Evolutionary conservation across 1,139 yeast species (phyloP).

Genomic region (Pichiaceae sp.): DNA sequence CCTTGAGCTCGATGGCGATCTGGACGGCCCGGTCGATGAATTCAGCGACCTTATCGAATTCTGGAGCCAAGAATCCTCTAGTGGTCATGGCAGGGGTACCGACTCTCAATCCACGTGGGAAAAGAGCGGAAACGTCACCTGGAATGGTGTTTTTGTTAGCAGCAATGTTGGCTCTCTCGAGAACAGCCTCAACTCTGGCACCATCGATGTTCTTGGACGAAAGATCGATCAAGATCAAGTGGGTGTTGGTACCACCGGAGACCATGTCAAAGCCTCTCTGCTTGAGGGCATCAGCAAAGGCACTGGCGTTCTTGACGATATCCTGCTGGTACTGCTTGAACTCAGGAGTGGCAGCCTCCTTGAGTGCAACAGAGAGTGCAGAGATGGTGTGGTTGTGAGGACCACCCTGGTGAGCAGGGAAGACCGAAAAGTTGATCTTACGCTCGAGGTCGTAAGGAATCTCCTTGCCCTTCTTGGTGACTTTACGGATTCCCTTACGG

Average conservation of each 20-base stretch:
- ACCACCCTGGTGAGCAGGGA: slow-evolving; percentile 99
- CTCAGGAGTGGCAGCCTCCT: slow-evolving; percentile 83
- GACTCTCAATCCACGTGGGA: slow-evolving; percentile 92
- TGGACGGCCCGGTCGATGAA: slow-evolving; percentile 76
- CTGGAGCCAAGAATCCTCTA: slow-evolving; percentile 77
- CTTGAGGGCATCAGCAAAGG: slow-evolving; percentile 64
- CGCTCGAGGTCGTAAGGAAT: slow-evolving; percentile 78
- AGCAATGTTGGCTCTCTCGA: slow-evolving; percentile 86
- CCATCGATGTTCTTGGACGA: slow-evolving; percentile 86
- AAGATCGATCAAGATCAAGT: slow-evolving; percentile 78
- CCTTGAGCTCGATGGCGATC: slow-evolving; percentile 50
- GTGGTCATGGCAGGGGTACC: slow-evolving; percentile 99
- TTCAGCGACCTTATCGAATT: slow-evolving; percentile 69
- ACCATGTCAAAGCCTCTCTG: slow-evolving; percentile 70
- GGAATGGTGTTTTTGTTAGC: slow-evolving; percentile 95
- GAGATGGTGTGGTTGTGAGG: slow-evolving; percentile 97
- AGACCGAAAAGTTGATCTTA: slow-evolving; percentile 89
- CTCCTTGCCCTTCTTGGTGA: slow-evolving; percentile 84
- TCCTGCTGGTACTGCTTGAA: slow-evolving; percentile 77
- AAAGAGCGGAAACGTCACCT: slow-evolving; percentile 89
- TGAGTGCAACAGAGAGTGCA: slow-evolving; percentile 89
- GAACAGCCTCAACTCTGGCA: slow-evolving; percentile 88
- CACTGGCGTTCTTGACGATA: slow-evolving; percentile 72
- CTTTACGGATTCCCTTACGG: slow-evolving; percentile 84
- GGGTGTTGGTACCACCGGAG: slow-evolving; percentile 92